These are phyloP conservation scores for Lichtheimia ornata DNA, from an alignment of 371 early-diverging fungal species.

Conservation along the genomic window DNA sequence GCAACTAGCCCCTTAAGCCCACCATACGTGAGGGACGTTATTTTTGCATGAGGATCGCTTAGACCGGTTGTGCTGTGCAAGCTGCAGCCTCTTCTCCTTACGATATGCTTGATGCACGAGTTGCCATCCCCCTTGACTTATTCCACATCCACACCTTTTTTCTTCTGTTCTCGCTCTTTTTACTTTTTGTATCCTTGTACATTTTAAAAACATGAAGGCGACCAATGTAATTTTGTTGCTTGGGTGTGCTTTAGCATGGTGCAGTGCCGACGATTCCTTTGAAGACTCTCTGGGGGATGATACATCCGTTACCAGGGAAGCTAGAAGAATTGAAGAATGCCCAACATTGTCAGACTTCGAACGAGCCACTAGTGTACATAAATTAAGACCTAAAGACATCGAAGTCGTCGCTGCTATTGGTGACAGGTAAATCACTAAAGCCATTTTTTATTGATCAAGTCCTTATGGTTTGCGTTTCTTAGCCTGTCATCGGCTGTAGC, in stretches of 20 bases:
- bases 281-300: too few species aligned
- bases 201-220: not conserved
- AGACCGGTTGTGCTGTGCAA: too few species aligned
- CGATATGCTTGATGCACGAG: too few species aligned
- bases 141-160: not conserved
- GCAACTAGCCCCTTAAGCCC: too few species aligned
- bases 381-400: conserved; percentile 21
- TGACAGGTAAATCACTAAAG: conserved; percentile 28
- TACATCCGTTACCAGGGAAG: too few species aligned
- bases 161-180: not conserved
- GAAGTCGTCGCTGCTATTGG: conserved; percentile 22
- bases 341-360: not conserved
- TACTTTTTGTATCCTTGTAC: not conserved
- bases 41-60: too few species aligned
- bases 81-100: too few species aligned
- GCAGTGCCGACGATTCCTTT: too few species aligned
- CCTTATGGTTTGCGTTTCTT: not conserved
- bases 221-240: not conserved
- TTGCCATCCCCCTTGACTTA: not conserved
- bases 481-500: conserved; percentile 37
- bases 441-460: not conserved
- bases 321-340: not conserved
- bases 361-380: conserved; percentile 17
- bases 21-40: too few species aligned
- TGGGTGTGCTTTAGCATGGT: too few species aligned